These are phyloP conservation scores for Exophiala sideris DNA, from an alignment of 2,329 filamentous ascomycete species.

Conservation along the genomic window DNA sequence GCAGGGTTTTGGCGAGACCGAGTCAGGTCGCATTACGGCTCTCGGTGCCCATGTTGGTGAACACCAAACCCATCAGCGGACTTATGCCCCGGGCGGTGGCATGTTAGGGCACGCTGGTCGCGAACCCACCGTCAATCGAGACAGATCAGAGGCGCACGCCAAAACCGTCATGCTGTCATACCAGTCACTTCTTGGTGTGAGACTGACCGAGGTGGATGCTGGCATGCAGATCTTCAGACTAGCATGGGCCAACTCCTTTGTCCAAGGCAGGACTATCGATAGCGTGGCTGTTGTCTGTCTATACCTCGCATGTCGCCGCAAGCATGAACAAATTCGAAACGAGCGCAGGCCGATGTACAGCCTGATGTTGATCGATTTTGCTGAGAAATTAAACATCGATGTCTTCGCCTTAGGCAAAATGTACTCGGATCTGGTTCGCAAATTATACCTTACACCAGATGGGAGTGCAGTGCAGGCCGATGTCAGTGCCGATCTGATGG, in stretches of 20 bases:
- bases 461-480: slow-evolving; percentile 44
- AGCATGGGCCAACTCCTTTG: slow-evolving; percentile 70
- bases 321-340: slow-evolving; percentile 46
- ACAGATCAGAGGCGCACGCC: slow-evolving; percentile 25
- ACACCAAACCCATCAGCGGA: slow-evolving; percentile 72
- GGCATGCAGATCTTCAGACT: slow-evolving; percentile 71
- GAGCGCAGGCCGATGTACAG: slow-evolving; percentile 37
- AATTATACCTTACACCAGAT: slow-evolving; percentile 41
- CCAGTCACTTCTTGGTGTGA: slow-evolving; percentile 61
- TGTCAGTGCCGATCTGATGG: slow-evolving; percentile 15
- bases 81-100: slow-evolving; percentile 46
- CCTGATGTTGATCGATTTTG: slow-evolving; percentile 92
- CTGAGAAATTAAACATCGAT: slow-evolving; percentile 68
- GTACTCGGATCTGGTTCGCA: slow-evolving; percentile 76
- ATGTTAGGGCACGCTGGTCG: slow-evolving; percentile 36
- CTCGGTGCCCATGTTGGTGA: slow-evolving; percentile 86
- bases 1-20: slow-evolving; percentile 83
- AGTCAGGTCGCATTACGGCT: slow-evolving; percentile 80
- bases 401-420: slow-evolving; percentile 88
- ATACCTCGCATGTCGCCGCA: slow-evolving; percentile 74
- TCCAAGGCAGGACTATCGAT: slow-evolving; percentile 78
- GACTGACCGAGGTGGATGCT: slow-evolving; percentile 52
- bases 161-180: slow-evolving; percentile 56
- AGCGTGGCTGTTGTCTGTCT: slow-evolving; percentile 88
- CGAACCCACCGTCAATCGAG: slow-evolving; percentile 35